phyloP scores from a whole-genome alignment of 106 monocot species.

The Dendrobium catenatum region DNA sequence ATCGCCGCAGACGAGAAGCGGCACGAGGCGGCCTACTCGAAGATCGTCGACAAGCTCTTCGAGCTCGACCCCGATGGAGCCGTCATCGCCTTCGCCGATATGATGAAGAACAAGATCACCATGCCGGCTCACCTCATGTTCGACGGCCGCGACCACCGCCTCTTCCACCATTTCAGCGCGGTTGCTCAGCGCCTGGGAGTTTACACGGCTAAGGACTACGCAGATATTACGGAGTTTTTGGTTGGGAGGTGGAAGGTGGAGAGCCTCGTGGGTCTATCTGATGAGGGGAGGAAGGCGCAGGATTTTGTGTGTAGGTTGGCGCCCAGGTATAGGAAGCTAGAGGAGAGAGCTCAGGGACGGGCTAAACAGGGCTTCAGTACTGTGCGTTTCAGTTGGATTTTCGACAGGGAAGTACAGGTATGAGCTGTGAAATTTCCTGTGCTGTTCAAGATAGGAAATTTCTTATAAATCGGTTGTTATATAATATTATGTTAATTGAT shows the following conservation, averaged over 20 bases:
- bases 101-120: slow-evolving; percentile 50
- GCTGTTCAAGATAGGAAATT: too few species aligned
- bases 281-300: slow-evolving; percentile 20
- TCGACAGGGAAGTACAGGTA: slow-evolving; percentile 22
- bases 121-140: slow-evolving; percentile 60
- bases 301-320: slow-evolving; percentile 22
- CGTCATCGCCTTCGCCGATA: slow-evolving; percentile 37
- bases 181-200: slow-evolving; percentile 43
- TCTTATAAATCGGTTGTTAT: too few species aligned
- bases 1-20: slow-evolving; percentile 56
- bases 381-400: slow-evolving; percentile 76
- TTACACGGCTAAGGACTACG: slow-evolving; percentile 45
- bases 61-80: slow-evolving; percentile 47
- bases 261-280: slow-evolving; percentile 8
- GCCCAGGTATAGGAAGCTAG: slow-evolving; percentile 17
- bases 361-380: background rate
- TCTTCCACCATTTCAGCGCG: slow-evolving; percentile 34
- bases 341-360: slow-evolving; percentile 23
- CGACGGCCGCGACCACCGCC: slow-evolving; percentile 33
- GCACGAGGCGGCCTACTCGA: slow-evolving; percentile 49
- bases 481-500: too few species aligned
- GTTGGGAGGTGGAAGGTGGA: slow-evolving; percentile 40
- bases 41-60: slow-evolving; percentile 52
- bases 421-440: background rate
- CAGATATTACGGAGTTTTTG: slow-evolving; percentile 48